These are phyloP conservation scores for Lolium rigidum DNA, from an alignment of 176 grass and related monocot species.

Conservation along the genomic window DNA sequence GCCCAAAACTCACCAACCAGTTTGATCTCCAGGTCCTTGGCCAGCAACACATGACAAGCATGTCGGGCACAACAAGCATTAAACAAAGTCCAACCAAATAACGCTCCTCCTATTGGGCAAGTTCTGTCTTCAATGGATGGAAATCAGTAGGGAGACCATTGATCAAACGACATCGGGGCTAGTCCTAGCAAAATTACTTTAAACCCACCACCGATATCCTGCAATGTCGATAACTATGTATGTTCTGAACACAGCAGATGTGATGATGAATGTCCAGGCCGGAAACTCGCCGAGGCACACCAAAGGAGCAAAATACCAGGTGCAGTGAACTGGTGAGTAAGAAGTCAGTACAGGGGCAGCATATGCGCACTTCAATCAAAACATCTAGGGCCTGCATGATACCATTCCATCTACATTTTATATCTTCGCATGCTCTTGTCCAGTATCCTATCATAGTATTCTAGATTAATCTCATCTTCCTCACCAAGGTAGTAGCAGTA, in stretches of 20 bases:
- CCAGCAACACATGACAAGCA: too few relatives aligned
- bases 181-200: neutral
- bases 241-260: neutral
- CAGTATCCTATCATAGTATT: neutral
- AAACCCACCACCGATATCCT: neutral
- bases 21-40: too few relatives aligned
- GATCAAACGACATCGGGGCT: too few relatives aligned
- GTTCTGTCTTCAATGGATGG: neutral
- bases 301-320: neutral
- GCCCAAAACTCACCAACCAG: too few relatives aligned
- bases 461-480: neutral
- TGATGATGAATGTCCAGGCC: neutral
- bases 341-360: neutral
- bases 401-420: neutral
- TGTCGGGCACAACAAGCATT: neutral
- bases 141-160: too few relatives aligned
- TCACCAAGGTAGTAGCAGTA: neutral
- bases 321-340: neutral
- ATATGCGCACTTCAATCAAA: neutral
- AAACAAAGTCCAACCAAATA: neutral
- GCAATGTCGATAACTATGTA: neutral
- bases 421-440: neutral
- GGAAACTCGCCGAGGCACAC: neutral
- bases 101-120: neutral
- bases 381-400: neutral